Percentiles rank a stretch among this genome's conserved stretches.
phyloP scores from a whole-genome alignment of 352 stramenopile genomes.

The Aphanomyces cochlioides region DNA sequence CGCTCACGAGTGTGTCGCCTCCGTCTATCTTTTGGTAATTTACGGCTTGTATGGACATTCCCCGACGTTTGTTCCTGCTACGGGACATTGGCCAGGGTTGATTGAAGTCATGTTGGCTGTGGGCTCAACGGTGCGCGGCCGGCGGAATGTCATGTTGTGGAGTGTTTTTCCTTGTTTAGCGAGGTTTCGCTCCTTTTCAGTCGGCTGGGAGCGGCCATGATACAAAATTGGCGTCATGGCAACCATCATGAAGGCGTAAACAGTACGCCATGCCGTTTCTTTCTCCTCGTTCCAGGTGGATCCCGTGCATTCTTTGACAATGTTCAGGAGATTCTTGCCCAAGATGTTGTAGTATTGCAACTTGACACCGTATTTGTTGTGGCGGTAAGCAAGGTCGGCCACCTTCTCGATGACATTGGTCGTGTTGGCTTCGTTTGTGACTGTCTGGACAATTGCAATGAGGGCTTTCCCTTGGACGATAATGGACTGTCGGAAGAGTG shows the following conservation, averaged over 20 bases:
- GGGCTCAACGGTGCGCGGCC: not conserved
- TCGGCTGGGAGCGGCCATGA: conserved; percentile 10
- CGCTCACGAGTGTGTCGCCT: conserved; percentile 49
- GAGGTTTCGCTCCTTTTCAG: conserved; percentile 21
- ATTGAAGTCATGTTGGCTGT: not conserved
- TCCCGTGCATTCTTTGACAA: conserved; percentile 36
- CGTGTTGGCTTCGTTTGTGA: conserved; percentile 42
- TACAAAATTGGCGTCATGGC: conserved; percentile 29
- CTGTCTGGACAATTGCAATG: conserved; percentile 41
- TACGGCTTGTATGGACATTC: not conserved
- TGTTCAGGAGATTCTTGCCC: conserved; percentile 35
- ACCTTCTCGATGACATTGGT: conserved; percentile 36
- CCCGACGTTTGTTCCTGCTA: not conserved
- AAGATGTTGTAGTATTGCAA: conserved; percentile 41
- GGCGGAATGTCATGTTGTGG: conserved; percentile 2
- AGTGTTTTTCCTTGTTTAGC: not conserved
- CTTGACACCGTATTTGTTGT: conserved; percentile 44
- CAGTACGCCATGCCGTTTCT: conserved; percentile 33
- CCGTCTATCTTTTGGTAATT: conserved; percentile 51
- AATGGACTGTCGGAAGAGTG: conserved; percentile 44
- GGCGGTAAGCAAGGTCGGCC: conserved; percentile 35
- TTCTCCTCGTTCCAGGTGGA: conserved; percentile 37
- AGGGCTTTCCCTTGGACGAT: conserved; percentile 43
- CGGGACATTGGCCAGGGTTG: conserved; percentile 6
- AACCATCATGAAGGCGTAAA: conserved; percentile 33